phyloP scores from a whole-genome alignment of 108 stramenopile species.

The Pelagomonas calceolata region DNA sequence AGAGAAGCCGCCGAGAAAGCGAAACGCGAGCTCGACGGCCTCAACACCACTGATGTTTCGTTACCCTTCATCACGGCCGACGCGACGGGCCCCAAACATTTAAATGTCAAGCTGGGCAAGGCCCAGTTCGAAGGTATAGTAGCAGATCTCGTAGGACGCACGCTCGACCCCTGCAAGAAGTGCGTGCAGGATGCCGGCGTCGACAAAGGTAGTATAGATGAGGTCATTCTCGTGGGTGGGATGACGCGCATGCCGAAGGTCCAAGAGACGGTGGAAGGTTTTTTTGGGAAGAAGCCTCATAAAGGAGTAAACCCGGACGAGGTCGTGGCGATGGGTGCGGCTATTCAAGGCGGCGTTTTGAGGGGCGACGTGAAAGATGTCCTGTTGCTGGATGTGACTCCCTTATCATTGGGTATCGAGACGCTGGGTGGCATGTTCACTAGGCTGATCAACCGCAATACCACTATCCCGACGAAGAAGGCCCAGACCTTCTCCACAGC shows the following conservation, averaged over 20 bases:
- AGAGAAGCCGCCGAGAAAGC: constrained; percentile 98
- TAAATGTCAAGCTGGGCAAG: constrained; percentile 80
- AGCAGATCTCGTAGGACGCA: constrained; percentile 71
- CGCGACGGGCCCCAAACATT: constrained; percentile 93
- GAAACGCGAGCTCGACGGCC: constrained; percentile 97
- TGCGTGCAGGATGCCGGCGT: constrained; percentile 90
- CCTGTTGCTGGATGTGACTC: constrained; percentile 94
- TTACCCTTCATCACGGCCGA: constrained; percentile 99
- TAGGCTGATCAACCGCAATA: constrained; percentile 94
- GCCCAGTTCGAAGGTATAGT: constrained; percentile 95
- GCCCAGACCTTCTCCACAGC: constrained; percentile 97
- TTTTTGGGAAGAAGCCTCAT: constrained; percentile 77
- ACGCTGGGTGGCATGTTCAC: constrained; percentile 99
- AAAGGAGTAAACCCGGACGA: constrained; percentile 99
- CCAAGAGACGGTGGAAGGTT: constrained; percentile 86
- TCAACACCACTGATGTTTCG: constrained; percentile 94
- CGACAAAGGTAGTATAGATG: constrained; percentile 77
- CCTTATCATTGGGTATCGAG: constrained; percentile 95
- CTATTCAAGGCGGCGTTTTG: constrained; percentile 98
- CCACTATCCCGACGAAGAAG: constrained; percentile 99
- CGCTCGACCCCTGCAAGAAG: constrained; percentile 92
- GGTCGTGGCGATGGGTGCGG: constrained; percentile 99
- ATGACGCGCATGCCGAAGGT: constrained; percentile 99
- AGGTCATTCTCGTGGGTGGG: constrained; percentile 98
- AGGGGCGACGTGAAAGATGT: constrained; percentile 99